Base-by-base conservation (phyloP, 2,329 filamentous ascomycete genomes). In the Colletotrichum sansevieriae region DNA sequence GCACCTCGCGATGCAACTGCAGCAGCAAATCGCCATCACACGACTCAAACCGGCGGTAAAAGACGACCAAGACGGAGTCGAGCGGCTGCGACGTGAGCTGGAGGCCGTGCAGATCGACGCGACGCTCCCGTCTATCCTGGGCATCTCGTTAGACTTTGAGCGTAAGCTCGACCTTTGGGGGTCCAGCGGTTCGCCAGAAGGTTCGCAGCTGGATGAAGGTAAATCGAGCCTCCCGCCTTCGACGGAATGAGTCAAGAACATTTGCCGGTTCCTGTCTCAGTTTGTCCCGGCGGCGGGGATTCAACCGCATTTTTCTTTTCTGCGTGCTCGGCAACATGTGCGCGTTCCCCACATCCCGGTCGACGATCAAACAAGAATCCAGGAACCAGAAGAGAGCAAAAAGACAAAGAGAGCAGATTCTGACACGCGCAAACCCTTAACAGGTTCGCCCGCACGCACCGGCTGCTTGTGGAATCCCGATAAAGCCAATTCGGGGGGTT, bases 51-150 rank as follows among this genome's bases (percentile, higher is more conserved):
- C 49, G 13, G 66, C 55, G 2, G 47, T 33, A 29, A 39, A 25
- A 3, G 44, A 18, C 25, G 46, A 41, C 52, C 39, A 56, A 3
- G 47, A 39, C 8, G 59, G 64, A 39, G 12, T 69, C 11, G 66
- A 61, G 29, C 2, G 35, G 18, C n/a, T 66, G 44, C 55, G 62
- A 33, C 62, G 43, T 33, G 62, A 56, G 11, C 49, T 69, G 3
- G 62, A 69, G 62, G 56, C 52, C 49, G 56, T 69, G 22, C 62
- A 69, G 56, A 69, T 69, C 43, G 62, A 66, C 37, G 35, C 66
- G 4, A 22, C 63, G 13, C 49, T 69, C 37, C 62, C 66, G 13
- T 61, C 62, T 12, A 55, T 66, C 49, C 43, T 57, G 18, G 55
- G 55, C 33, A 43, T 69, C 25, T 65, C 66, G 13, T 37, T 56